Base-by-base conservation (phyloP, 208 protist species). In the Trypanosoma mega region DNA sequence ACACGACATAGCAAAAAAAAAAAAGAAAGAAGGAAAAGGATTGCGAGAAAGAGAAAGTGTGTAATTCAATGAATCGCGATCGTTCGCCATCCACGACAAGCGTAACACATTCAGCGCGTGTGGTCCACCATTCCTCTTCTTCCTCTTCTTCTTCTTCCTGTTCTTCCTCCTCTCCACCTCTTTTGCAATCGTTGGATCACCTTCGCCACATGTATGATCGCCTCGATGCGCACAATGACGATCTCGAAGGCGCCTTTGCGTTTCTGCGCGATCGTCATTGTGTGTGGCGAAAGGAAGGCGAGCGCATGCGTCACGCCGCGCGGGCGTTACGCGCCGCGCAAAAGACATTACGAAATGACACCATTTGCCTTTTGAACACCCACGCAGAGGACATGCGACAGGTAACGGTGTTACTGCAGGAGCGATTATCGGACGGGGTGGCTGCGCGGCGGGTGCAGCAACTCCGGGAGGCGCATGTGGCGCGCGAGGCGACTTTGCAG, bases 301-400 rank as follows among this genome's bases (percentile, higher is more conserved):
- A n/a, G n/a, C 20, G 49, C 44, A 11, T 20, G 37, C 24, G 11
- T 82, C 2, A 45, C 57, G 11, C 68, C 72, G 54, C 52, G 44
- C 11, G 48, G 85, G 3, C 68, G 68, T 36, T 78, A 59, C 52
- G 65, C 78, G 12, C 60, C 72, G 51, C 71, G 63, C 23, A 73
- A 71, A 24, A 31, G 79, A 47, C 67, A 68, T 52, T 54, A 56
- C 2, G 78, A 92, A 45, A 39, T 76, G 57, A 49, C 31, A 20
- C 30, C 64, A 1, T 59, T 91, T 75, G 85, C 33, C 62, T 81
- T 23, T 47, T 75, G 50, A 43, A 65, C 0, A 77, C 71, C 33
- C 86, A 80, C 44, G 45, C 49, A 34, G 39, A 68, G 33, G 55
- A 70, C 39, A 55, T 70, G 61, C 47, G 21, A 23, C 51, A 49